Conservation (phyloP, 495 filamentous ascomycete genomes). For the Hypomontagnella monticulosa region DNA sequence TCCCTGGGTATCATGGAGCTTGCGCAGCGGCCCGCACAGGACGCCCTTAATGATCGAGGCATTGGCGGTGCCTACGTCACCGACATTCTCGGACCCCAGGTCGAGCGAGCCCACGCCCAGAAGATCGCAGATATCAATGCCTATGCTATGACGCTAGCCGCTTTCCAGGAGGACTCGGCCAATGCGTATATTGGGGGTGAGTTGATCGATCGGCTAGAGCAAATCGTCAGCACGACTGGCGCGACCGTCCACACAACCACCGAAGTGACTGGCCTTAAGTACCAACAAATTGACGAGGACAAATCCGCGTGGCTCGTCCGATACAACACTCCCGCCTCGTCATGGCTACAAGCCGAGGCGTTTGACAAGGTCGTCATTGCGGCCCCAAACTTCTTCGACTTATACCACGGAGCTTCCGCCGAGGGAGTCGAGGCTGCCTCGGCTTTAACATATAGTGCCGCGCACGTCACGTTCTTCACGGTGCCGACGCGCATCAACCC, state of each 20-base stretch:
- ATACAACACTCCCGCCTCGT: slow-evolving; percentile 6
- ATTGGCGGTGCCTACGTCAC: slow-evolving; percentile 34
- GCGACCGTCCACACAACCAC: slow-evolving; percentile 23
- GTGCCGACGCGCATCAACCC: slow-evolving; percentile 17
- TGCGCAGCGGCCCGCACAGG: slow-evolving; percentile 16
- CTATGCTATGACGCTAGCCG: slow-evolving; percentile 31
- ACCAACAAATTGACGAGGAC: slow-evolving; percentile 14
- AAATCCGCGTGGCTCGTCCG: slow-evolving; percentile 33
- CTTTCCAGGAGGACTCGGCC: slow-evolving; percentile 36
- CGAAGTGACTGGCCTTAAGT: slow-evolving; percentile 28
- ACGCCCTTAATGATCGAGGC: slow-evolving; percentile 19
- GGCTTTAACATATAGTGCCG: slow-evolving; percentile 20
- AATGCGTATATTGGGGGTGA: slow-evolving; percentile 36
- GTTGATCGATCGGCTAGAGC: slow-evolving; percentile 37
- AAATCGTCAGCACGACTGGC: slow-evolving; percentile 19
- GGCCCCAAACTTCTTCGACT: slow-evolving; percentile 23
- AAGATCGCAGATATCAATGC: slow-evolving; percentile 18
- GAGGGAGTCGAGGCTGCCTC: slow-evolving; percentile 26
- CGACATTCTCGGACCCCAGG: slow-evolving; percentile 59
- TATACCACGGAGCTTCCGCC: slow-evolving; percentile 23
- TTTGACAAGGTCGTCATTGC: slow-evolving; percentile 45
- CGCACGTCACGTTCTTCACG: slow-evolving; percentile 40
- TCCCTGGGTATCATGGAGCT: slow-evolving; percentile 25
- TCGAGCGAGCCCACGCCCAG: slow-evolving; percentile 56
- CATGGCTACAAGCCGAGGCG: slow-evolving; percentile 10